Evolutionary conservation across 2,329 filamentous ascomycete genomes (phyloP).

Genomic region (Venturia carpophila): DNA sequence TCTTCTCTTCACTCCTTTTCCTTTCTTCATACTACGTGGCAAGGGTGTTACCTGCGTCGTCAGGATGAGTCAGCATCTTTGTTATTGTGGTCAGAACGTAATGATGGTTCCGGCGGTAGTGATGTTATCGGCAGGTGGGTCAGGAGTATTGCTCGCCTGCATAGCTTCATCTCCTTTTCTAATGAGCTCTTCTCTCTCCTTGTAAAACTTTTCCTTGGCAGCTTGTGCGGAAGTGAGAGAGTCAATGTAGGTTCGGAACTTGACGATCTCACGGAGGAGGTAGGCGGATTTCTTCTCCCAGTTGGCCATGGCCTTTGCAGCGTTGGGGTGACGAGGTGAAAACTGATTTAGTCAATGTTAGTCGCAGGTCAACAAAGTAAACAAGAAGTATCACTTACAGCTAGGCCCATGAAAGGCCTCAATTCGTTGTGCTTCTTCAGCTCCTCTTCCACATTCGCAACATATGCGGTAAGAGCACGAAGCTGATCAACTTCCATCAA

Average conservation of each 20-base stretch:
- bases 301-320: constrained; percentile 79
- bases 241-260: constrained; percentile 93
- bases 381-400: constrained; percentile 41
- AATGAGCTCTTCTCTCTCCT: constrained; percentile 15
- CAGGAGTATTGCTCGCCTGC: constrained; percentile 13
- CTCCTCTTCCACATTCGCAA: constrained; percentile 78
- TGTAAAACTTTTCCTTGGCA: constrained; percentile 63
- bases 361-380: constrained; percentile 9
- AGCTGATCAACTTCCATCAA: constrained; percentile 76
- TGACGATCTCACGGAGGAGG: constrained; percentile 86
- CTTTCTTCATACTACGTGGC: neutral
- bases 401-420: constrained; percentile 76
- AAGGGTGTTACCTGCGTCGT: neutral
- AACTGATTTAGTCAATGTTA: constrained; percentile 44
- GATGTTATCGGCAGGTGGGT: constrained; percentile 1
- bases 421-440: constrained; percentile 81
- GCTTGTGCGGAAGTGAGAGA: constrained; percentile 63
- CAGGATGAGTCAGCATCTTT: neutral
- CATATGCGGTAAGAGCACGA: constrained; percentile 65
- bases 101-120: neutral
- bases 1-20: neutral
- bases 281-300: constrained; percentile 97
- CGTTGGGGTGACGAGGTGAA: constrained; percentile 73
- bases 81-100: neutral
- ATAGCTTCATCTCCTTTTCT: constrained; percentile 1